Conservation (phyloP, 140 eudicot species). For the Ambrosia hybrid region DNA sequence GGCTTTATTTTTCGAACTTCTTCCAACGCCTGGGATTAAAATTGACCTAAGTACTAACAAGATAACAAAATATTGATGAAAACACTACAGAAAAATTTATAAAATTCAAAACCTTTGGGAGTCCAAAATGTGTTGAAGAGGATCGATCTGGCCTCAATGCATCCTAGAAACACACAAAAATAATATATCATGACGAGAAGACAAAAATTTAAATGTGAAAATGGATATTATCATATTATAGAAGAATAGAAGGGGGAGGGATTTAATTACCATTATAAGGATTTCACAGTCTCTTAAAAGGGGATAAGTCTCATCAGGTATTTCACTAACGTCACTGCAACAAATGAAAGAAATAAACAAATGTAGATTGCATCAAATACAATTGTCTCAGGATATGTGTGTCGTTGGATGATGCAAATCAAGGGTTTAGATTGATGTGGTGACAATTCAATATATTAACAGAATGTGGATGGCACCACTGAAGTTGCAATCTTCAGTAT, state of each 20-base stretch:
- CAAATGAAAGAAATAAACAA: slow-evolving; percentile 8
- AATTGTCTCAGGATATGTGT: neutral
- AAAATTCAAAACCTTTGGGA: slow-evolving; percentile 61
- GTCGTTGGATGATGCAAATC: neutral
- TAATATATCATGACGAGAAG: neutral
- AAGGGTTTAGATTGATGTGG: neutral
- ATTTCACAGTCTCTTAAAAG: slow-evolving; percentile 87
- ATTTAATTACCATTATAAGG: slow-evolving; percentile 60
- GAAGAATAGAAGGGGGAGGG: neutral
- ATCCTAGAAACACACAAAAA: slow-evolving; percentile 44
- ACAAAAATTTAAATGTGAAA: slow-evolving; percentile 2
- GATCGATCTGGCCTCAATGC: slow-evolving; percentile 94
- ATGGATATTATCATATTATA: too few relatives aligned
- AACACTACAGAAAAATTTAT: neutral
- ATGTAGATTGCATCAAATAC: neutral
- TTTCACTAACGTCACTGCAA: slow-evolving; percentile 92
- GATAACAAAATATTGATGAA: slow-evolving; percentile 4
- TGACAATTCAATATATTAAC: too few relatives aligned
- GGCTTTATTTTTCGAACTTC: slow-evolving; percentile 93
- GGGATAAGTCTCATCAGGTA: slow-evolving; percentile 92
- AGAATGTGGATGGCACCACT: too few relatives aligned
- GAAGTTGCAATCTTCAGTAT: neutral
- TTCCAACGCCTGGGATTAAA: slow-evolving; percentile 66
- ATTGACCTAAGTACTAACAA: slow-evolving; percentile 3
- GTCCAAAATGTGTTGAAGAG: slow-evolving; percentile 96